Evolutionary conservation across 306 rosid genomes (phyloP), one percentile per base, ranked within the genome.

Genomic region (Acmispon strigosus): DNA sequence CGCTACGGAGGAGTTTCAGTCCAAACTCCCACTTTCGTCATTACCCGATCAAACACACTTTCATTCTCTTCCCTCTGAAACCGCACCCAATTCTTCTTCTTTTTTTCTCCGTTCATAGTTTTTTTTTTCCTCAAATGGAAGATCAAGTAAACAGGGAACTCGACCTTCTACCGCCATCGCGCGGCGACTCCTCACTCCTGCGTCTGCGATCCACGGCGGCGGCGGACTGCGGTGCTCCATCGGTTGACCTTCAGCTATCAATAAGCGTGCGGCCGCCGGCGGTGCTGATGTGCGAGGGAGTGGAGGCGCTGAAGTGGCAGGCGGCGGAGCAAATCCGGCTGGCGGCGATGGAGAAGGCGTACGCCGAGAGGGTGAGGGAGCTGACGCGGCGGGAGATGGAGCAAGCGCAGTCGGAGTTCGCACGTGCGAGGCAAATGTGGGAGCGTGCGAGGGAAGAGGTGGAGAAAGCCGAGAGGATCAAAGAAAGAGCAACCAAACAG

Each of bases 331-430:
- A 91, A 69, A 87, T 91, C 39, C 55, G 96, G n/a, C 59, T 87
- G 72, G 97, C 96, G 62, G 96, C 96, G 68, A 87, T 87, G 92
- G 99, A 95, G 45, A 95, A 89, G 66, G 97, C 96, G 44, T 91
- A 95, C 48, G 99, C 97, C 7, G 95, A 94, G 85, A 77, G 92
- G 12, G 87, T 95, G 70, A 84, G 96, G 57, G 99, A 91, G 68
- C 84, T 95, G 52, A 87, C 96, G 16, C 76, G 87, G 82, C 70
- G 92, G 29, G 99, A 95, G 74, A 95, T 95, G 96, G 99, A 95
- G 82, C 75, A 89, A 85, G 99, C 99, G 37, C 92, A 95, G 52
- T 63, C 90, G 45, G 99, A 95, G 87, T 95, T 95, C 64, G 77
- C 91, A 5, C 86, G 92, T 29, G 99, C 99, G 7, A 75, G 97